Evolutionary conservation across 1,139 yeast species (phyloP).

Genomic region (Spathaspora jeffriesii): DNA sequence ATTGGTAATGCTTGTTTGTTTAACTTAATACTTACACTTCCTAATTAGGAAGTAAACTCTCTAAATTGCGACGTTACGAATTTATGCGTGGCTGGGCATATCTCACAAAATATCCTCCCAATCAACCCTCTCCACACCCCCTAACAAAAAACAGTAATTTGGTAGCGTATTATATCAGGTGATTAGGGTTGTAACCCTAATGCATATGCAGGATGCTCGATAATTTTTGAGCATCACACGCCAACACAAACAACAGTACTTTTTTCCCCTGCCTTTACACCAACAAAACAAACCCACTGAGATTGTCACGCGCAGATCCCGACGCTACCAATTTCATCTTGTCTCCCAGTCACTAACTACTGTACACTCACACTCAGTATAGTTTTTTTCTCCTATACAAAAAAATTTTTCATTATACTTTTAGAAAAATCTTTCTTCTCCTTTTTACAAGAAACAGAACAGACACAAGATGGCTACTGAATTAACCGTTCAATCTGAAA

Average conservation of each 20-base stretch:
- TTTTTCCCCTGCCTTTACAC: background rate
- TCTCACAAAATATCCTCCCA: background rate
- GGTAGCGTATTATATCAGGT: background rate
- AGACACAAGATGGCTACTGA: slow-evolving; percentile 83
- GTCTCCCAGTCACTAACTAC: background rate
- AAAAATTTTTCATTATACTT: slow-evolving; percentile 1
- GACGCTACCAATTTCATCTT: background rate
- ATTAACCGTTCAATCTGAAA: slow-evolving; percentile 99
- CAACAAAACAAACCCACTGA: background rate
- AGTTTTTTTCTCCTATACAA: background rate
- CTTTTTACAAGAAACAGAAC: slow-evolving; percentile 1
- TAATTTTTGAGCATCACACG: slow-evolving; percentile 1
- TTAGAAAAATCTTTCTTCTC: slow-evolving; percentile 1
- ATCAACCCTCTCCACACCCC: background rate
- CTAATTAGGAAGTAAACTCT: slow-evolving; percentile 4
- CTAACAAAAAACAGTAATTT: background rate
- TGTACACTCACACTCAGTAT: background rate
- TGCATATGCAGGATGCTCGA: background rate
- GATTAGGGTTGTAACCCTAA: slow-evolving; percentile 1
- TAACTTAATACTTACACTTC: slow-evolving; percentile 4
- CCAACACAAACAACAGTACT: background rate
- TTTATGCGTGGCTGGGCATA: background rate
- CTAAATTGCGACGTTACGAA: background rate
- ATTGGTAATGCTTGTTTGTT: background rate
- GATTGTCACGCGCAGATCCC: background rate